Base-by-base conservation (phyloP, 371 early-diverging fungal species). In the Actinomucor elegans region DNA sequence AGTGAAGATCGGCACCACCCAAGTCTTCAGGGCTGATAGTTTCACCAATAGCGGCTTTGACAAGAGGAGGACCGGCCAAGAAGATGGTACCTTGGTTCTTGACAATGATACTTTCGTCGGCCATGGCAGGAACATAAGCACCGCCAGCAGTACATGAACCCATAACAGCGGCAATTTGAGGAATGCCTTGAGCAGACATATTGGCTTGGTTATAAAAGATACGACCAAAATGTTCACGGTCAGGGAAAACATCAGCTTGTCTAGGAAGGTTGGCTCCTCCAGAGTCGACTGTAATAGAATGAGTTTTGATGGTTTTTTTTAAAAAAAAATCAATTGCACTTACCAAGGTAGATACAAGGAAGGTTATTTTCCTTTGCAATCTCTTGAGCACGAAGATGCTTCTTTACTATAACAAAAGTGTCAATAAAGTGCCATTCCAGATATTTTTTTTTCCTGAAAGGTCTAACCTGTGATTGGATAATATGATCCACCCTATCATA, bases 111-210 rank as follows among this genome's bases (percentile, higher is more conserved):
- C 91, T 91, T 75, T 98, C 97, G 59, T 97, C 98, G 15, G 97
- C 93, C 98, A 98, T 98, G 24, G 97, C 97, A 33, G 98, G 98
- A 15, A 97, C 96, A 68, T 98, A 98, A 6, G 98, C 98, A 54
- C 98, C 98, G 64, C 94, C 98, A 20, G 98, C 98, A n/a, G 97
- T 96, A 81, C 97, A 98, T 7, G 94, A 93, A 9, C 99, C 99
- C 83, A 98, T 80, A 9, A 98, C 99, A 40, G 95, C 92, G 27
- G 99, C 97, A 42, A 98, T 88, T 75, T 97, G 95, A 38, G 96
- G 94, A 45, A 96, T 94, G 29, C 92, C 93, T 66, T 69, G 71
- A 7, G 89, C 80, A 5, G 96, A 95, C 92, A 98, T 88, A 53
- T 79, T 93, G 47, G 77, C 71, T 73, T 97, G 96, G 71, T 97